A percentile compares a stretch with the other conserved stretches of the same genome.
Evolutionary conservation across 768 basidiomycete species (phyloP).

Genomic region (Sarcodon aspratus): DNA sequence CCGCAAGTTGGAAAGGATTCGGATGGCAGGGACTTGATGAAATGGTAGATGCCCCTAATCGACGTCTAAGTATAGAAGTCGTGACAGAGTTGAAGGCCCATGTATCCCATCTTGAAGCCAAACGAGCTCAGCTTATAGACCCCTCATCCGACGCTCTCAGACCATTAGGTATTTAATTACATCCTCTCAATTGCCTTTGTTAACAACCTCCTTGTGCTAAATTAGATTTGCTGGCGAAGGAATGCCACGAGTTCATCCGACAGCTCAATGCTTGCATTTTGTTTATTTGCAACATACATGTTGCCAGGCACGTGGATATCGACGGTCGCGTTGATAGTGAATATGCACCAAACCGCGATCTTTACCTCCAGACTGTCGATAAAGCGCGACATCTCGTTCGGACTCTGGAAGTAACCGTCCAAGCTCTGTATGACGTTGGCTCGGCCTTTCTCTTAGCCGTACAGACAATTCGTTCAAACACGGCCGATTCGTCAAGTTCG

Average conservation of each 20-base stretch:
- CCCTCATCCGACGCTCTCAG: background rate
- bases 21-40: constrained; percentile 61
- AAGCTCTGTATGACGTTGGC: constrained; percentile 67
- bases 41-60: constrained; percentile 27
- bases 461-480: constrained; percentile 35
- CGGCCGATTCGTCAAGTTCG: background rate
- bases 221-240: background rate
- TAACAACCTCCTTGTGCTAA: background rate
- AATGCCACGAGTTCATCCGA: background rate
- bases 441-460: constrained; percentile 45
- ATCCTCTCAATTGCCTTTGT: background rate
- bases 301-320: constrained; percentile 76
- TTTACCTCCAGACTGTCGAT: constrained; percentile 56
- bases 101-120: constrained; percentile 37
- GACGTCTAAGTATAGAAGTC: constrained; percentile 37
- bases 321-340: constrained; percentile 49
- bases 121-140: background rate
- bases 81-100: constrained; percentile 40
- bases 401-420: constrained; percentile 56
- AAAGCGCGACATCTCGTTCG: constrained; percentile 59
- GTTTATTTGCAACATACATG: constrained; percentile 57
- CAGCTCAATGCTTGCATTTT: constrained; percentile 18
- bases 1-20: constrained; percentile 74
- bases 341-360: constrained; percentile 28
- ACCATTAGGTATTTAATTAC: background rate